Evolutionary conservation across 106 monocot genomes (phyloP), one percentile per base, ranked within the genome.

Genomic region (Acorus calamus): DNA sequence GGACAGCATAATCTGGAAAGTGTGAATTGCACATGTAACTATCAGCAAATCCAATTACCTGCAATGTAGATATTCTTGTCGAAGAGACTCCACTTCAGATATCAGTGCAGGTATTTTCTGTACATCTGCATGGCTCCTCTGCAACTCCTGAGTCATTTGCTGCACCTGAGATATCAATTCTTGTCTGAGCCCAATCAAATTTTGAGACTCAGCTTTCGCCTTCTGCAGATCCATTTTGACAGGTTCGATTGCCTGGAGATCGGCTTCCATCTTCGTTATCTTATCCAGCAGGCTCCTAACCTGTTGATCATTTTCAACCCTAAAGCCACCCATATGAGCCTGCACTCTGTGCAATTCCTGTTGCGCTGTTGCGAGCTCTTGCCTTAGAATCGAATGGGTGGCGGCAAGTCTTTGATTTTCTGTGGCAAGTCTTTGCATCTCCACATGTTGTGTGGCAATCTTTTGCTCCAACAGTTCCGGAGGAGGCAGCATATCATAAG

Each of bases 31-130:
- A n/a, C n/a, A n/a, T n/a, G n/a, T n/a, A n/a, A n/a, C n/a, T n/a
- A n/a, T n/a, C n/a, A n/a, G n/a, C n/a, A 53, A 42, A 8, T 42
- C 10, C 42, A 9, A 55, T 13, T 28, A 84, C 92, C 87, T 87
- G 84, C 61, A 87, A 62, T 92, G 75, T 28, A 87, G 84, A 65
- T 92, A 87, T 65, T 92, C 92, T 65, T 83, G 81, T 61, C 81
- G 74, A 42, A 87, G 64, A 57, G 45, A 54, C 10, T 84, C 84
- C 8, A 87, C 67, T 71, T 92, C 92, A 45, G 82, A 81, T 56
- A 92, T 55, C 53, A 92, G 50, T 28, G 81, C 62, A 8, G 92
- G 84, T 11, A 84, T 66, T 67, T 87, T 79, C 49, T 87, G 84
- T 11, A 48, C 66, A 64, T 83, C 82, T 47, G 70, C 77, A 49